Conservation (phyloP, 129 eudicot genomes). For the Mikania micrantha region DNA sequence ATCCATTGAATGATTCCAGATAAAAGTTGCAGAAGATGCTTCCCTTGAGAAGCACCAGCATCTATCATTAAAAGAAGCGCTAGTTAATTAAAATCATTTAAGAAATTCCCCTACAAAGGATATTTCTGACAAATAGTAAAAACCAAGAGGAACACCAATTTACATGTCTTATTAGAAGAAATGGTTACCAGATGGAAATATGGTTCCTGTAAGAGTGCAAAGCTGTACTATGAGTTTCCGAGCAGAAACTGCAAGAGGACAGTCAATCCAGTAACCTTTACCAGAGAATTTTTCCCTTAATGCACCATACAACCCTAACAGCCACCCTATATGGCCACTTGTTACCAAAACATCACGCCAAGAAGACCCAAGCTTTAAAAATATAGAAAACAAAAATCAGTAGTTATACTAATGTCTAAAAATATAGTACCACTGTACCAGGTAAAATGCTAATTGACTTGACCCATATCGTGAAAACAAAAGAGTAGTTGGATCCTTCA, state of each 20-base stretch:
- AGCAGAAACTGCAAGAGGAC: constrained; percentile 97
- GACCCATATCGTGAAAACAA: neutral
- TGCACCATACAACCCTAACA: constrained; percentile 70
- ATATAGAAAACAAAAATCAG: neutral
- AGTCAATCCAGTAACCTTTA: constrained; percentile 85
- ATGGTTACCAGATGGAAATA: constrained; percentile 79
- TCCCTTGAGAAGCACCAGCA: constrained; percentile 55
- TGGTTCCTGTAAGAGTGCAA: constrained; percentile 73
- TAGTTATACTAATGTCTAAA: constrained; percentile 1
- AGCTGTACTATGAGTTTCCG: constrained; percentile 78
- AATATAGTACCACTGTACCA: neutral
- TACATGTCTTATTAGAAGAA: constrained; percentile 7
- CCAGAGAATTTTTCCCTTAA: constrained; percentile 74
- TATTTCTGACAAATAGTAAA: neutral
- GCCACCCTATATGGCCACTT: constrained; percentile 86
- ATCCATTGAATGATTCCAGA: constrained; percentile 78
- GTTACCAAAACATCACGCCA: constrained; percentile 84
- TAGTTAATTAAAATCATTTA: neutral
- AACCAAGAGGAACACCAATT: neutral
- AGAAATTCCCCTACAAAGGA: neutral
- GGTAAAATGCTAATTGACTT: neutral
- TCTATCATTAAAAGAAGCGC: constrained; percentile 32
- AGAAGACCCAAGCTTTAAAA: constrained; percentile 79
- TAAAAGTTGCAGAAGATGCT: constrained; percentile 75
- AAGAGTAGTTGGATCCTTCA: constrained; percentile 6